Evolutionary conservation across 495 filamentous ascomycete genomes (phyloP).

Genomic region (Aspergillus funiculosus): DNA sequence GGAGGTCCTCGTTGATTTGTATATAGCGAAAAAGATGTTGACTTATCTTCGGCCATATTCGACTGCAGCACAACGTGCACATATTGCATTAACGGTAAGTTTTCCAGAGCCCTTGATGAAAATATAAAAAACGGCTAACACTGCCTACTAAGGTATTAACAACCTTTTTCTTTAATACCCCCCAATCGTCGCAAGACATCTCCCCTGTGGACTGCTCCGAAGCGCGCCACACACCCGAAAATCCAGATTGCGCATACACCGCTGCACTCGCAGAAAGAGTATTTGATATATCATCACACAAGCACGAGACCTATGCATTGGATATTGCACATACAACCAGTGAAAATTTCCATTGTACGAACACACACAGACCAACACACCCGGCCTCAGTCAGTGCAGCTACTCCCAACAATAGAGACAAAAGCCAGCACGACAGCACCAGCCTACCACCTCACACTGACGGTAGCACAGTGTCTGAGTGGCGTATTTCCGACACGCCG

Average conservation of each 20-base stretch:
- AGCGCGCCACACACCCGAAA: neutral
- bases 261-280: too few relatives aligned
- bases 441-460: too few relatives aligned
- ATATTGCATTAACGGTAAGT: constrained; percentile 8
- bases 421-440: too few relatives aligned
- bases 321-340: too few relatives aligned
- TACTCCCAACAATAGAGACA: too few relatives aligned
- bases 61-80: neutral
- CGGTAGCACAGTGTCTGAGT: too few relatives aligned
- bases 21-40: constrained; percentile 2
- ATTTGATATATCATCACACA: too few relatives aligned
- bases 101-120: too few relatives aligned
- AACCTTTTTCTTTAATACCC: neutral
- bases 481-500: too few relatives aligned
- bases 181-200: neutral
- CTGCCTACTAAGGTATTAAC: neutral
- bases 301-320: too few relatives aligned
- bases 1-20: neutral
- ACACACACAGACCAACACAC: too few relatives aligned
- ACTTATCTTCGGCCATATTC: constrained; percentile 2
- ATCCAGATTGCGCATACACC: neutral
- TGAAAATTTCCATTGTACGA: neutral
- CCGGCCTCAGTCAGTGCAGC: too few relatives aligned
- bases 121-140: neutral
- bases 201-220: neutral